Base-by-base conservation (phyloP, 2,329 filamentous ascomycete species). In the Penicillium sp. region DNA sequence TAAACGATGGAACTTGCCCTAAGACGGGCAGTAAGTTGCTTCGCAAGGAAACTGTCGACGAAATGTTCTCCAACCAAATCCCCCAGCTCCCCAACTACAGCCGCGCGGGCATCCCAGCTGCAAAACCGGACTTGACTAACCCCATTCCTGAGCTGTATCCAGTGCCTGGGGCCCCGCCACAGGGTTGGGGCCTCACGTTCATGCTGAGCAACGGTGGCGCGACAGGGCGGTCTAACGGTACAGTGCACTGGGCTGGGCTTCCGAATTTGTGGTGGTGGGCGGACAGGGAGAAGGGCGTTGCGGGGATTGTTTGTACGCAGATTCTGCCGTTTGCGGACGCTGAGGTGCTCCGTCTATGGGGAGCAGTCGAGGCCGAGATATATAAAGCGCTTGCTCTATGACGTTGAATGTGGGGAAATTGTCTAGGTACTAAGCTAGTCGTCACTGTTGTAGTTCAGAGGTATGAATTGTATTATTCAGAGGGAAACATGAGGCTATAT, bases 61-160 rank as follows among this genome's bases (percentile, higher is more conserved):
- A 79, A 28, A 86, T 89, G 81, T 88, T 84, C 66, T 74, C 73
- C 50, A 88, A 89, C 63, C 84, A 85, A 56, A 79, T 86, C 45
- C 75, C 80, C 0, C 53, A 78, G 1, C 76, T 80, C 43, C 81
- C 82, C 0, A 62, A 84, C 54, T 83, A 81, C 50, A 74, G 74
- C 1, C 73, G 79, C 1, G 69, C 74, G 52, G 60, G 62, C 2
- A 71, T 81, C 2, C 65, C 76, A 0, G 73, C 75, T 1, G 69
- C 78, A 0, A 82, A 81, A 54, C 76, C 76, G 0, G 69, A 77
- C 13, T 67, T 81, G 8, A 76, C 77, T 2, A 79, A 81, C 57
- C 63, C 67, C 0, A 54, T 78, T 1, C 69, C 74, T 0, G 80
- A 84, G 27, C 48, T 86, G 13, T 85, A 81, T 58, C 74, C 74